Conservation (phyloP, 352 stramenopile genomes). For the Phytophthora cajani region DNA sequence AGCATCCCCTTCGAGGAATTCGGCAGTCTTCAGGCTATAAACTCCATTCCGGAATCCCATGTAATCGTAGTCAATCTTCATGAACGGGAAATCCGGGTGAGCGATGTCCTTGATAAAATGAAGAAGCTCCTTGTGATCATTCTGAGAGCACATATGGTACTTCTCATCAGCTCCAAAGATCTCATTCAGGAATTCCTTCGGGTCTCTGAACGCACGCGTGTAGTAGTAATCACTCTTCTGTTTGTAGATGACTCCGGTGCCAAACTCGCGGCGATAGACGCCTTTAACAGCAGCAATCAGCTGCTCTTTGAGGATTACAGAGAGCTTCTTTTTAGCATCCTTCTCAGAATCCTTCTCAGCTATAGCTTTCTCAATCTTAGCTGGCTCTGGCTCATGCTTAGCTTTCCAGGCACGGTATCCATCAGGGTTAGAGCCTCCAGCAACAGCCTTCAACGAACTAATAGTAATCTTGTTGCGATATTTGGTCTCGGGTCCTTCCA, state of each 20-base stretch:
- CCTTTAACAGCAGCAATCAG: too few species aligned
- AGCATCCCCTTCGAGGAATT: neutral
- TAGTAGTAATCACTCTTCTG: too few species aligned
- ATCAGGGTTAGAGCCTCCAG: neutral
- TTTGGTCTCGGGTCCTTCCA: neutral
- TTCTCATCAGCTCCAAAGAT: neutral
- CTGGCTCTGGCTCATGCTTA: neutral
- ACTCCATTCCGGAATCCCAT: slow-evolving; percentile 1
- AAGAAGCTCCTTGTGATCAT: neutral
- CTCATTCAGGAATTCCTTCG: neutral
- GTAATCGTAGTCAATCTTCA: neutral
- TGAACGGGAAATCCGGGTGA: neutral
- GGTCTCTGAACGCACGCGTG: neutral
- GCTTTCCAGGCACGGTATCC: neutral
- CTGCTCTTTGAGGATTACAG: too few species aligned
- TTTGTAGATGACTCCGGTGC: too few species aligned
- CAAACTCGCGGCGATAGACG: too few species aligned
- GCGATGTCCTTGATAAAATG: slow-evolving; percentile 5
- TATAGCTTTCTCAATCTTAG: neutral
- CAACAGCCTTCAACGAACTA: neutral
- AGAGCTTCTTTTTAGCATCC: too few species aligned
- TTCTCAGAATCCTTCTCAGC: too few species aligned
- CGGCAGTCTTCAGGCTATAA: neutral
- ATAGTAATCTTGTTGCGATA: neutral
- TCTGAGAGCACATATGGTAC: neutral